Evolutionary conservation across 352 stramenopile genomes (phyloP).

Genomic region (Blastocystis sp.): DNA sequence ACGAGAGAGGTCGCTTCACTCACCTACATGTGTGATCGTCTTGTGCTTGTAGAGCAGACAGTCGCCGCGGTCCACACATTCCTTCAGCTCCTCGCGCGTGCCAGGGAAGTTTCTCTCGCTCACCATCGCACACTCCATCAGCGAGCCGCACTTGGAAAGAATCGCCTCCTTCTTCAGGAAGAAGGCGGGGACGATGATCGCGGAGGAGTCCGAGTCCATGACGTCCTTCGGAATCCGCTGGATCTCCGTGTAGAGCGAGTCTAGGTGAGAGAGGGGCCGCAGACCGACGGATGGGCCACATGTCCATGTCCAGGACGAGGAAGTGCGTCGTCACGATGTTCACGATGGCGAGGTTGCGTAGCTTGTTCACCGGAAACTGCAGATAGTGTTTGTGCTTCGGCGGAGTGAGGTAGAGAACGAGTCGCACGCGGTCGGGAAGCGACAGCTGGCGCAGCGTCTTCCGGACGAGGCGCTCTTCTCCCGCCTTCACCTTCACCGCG

Average conservation of each 20-base stretch:
- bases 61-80: background rate
- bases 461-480: background rate
- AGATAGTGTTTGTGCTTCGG: background rate
- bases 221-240: background rate
- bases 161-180: background rate
- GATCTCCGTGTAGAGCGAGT: background rate
- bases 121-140: background rate
- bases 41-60: background rate
- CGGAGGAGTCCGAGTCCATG: background rate
- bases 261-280: background rate
- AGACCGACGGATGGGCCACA: constrained; percentile 35
- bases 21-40: constrained; percentile 15
- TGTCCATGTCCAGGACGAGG: constrained; percentile 50
- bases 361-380: constrained; percentile 31
- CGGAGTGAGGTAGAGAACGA: background rate
- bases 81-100: background rate
- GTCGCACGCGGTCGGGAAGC: background rate
- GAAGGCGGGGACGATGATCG: constrained; percentile 16
- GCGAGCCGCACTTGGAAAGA: background rate
- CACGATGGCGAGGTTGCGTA: constrained; percentile 43
- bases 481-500: background rate
- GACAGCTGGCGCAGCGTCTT: background rate
- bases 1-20: background rate
- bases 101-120: background rate
- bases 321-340: constrained; percentile 50